These are phyloP conservation scores for Quercus aquifolioides DNA, from an alignment of 306 rosid genomes.

Conservation along the genomic window DNA sequence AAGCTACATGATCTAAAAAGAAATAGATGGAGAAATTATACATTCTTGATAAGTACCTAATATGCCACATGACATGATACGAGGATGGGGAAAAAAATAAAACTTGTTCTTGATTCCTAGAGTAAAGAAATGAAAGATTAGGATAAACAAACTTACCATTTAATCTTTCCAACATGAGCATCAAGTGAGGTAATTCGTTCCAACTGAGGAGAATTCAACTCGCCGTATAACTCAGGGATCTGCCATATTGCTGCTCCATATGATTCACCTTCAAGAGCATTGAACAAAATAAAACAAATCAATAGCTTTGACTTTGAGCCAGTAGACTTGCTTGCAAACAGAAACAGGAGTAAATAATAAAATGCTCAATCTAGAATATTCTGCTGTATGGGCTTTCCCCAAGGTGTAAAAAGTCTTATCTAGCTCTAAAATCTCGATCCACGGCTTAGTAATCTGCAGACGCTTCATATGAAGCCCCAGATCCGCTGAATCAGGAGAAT, in stretches of 20 bases:
- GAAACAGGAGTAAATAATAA: background rate
- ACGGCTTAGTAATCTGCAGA: too few species aligned
- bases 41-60: background rate
- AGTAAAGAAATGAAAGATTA: background rate
- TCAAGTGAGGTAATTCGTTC: slow-evolving; percentile 77
- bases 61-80: background rate
- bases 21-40: slow-evolving; percentile 1
- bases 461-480: too few species aligned
- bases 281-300: slow-evolving; percentile 9
- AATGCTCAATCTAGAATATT: background rate
- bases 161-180: slow-evolving; percentile 64
- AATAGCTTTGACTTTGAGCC: background rate
- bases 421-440: too few species aligned
- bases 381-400: too few species aligned
- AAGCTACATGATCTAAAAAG: background rate
- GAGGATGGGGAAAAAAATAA: too few species aligned
- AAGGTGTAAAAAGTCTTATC: too few species aligned
- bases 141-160: slow-evolving; percentile 64
- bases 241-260: slow-evolving; percentile 95
- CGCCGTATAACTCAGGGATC: slow-evolving; percentile 95
- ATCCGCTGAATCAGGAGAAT: too few species aligned
- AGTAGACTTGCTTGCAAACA: background rate
- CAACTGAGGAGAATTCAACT: slow-evolving; percentile 87
- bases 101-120: background rate
- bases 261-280: slow-evolving; percentile 69